A percentile compares a stretch with the other conserved stretches of the same genome.
phyloP scores from a whole-genome alignment of 345 rosid genomes.

The Murraya paniculata region DNA sequence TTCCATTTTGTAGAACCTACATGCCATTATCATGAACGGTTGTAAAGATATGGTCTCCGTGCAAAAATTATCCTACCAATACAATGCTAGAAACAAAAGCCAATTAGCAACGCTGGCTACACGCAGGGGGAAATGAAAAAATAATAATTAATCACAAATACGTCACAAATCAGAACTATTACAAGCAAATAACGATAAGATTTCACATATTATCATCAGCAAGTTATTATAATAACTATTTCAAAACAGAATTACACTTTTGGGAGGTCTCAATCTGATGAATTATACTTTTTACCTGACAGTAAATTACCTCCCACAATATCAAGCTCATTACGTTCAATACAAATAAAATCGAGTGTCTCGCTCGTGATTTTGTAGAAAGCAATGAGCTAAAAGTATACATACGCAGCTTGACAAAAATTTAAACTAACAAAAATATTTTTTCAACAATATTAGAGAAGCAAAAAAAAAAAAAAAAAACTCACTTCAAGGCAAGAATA shows the following conservation, averaged over 20 bases:
- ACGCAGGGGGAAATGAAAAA: background rate
- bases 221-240: background rate
- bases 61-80: background rate
- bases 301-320: background rate
- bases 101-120: background rate
- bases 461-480: background rate
- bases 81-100: background rate
- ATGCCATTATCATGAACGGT: background rate
- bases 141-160: background rate
- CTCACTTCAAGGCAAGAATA: constrained; percentile 73
- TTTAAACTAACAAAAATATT: background rate
- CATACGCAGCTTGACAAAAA: background rate
- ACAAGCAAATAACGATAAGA: background rate
- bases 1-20: too few species aligned
- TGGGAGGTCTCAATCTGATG: background rate
- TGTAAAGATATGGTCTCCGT: background rate
- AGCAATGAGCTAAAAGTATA: background rate
- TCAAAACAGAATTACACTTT: background rate
- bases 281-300: background rate
- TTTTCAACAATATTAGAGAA: background rate
- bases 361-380: background rate
- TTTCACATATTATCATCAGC: background rate
- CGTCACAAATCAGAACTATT: background rate
- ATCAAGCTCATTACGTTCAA: background rate
- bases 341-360: background rate